Base-by-base conservation (phyloP, 306 rosid species). In the Coriaria nepalensis region DNA sequence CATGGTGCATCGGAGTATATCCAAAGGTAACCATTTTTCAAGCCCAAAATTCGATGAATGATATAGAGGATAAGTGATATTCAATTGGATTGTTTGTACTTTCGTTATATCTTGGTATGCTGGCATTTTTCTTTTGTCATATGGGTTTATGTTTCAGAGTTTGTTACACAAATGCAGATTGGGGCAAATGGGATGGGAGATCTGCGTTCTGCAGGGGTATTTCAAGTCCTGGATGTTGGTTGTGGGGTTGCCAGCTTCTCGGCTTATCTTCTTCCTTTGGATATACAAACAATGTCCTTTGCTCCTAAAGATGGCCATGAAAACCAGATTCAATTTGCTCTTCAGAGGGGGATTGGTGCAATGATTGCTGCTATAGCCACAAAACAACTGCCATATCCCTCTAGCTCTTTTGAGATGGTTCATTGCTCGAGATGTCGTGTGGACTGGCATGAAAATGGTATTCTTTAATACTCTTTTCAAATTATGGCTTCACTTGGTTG, bases 241-340 rank as follows among this genome's bases (percentile, higher is more conserved):
- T 90, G 98, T 59, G 98, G 95, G 10, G 98, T 85, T 66, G 95
- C 98, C 56, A 90, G 98, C 63, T 90, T 90, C 78, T 72, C 92
- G 29, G 98, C 95, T 33, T 85, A 85, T 78, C 92, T 90, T 68
- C 82, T 84, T 63, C 76, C 87, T 49, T 58, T 81, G 85, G 81
- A 65, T 68, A 75, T 90, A 60, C 78, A 73, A 60, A 75, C 92
- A 37, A 81, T 90, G 98, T 81, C 98, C 34, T 90, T 90, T 75
- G 95, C 98, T 40, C 98, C 98, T 60, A 90, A 85, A 72, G 95
- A 90, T 63, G 78, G 74, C 44, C 98, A 90, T 61, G 95, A 90
- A 74, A 85, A 85, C 66, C 98, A 90, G 65, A 90, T 90, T 62
- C 95, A 90, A 53, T 90, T 90, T 71, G 82, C 98, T 38, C 65